phyloP scores from a whole-genome alignment of 1,139 yeast species.

The Zygotorulaspora mrakii region DNA sequence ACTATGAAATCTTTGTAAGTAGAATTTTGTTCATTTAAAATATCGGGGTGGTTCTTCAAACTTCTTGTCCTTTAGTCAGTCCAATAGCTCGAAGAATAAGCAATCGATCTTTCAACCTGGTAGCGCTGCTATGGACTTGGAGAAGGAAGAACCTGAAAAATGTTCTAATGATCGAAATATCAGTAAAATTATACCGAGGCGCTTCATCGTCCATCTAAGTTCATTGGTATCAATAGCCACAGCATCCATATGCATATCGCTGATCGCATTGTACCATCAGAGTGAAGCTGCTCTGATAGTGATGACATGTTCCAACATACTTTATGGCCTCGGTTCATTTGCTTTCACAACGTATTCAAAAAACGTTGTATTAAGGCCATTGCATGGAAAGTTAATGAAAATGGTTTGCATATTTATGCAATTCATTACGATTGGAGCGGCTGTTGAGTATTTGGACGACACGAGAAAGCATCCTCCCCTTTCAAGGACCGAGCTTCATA shows the following conservation, averaged over 20 bases:
- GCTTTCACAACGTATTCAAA: constrained; percentile 4
- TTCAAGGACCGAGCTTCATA: constrained; percentile 10
- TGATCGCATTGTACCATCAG: constrained; percentile 20
- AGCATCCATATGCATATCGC: constrained; percentile 25
- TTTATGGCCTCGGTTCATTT: constrained; percentile 14
- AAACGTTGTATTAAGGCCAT: constrained; percentile 1
- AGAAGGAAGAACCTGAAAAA: not conserved
- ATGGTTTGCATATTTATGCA: constrained; percentile 14
- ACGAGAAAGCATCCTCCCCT: constrained; percentile 10
- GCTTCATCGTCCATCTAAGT: constrained; percentile 11
- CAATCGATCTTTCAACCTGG: not conserved
- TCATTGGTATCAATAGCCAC: constrained; percentile 22
- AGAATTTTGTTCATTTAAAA: too few relatives aligned
- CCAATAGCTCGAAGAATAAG: not conserved
- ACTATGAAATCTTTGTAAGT: too few relatives aligned
- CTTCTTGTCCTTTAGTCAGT: not conserved
- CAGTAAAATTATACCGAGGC: constrained; percentile 1
- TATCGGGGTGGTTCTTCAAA: too few relatives aligned
- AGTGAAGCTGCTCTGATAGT: constrained; percentile 25
- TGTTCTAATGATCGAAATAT: constrained; percentile 3
- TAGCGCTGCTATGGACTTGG: constrained; percentile 3
- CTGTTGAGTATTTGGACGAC: constrained; percentile 24
- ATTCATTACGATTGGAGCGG: constrained; percentile 22
- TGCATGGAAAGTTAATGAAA: constrained; percentile 3
- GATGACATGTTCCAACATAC: constrained; percentile 20